Conservation (phyloP, 208 protist species). For the Phytomonas sp. region DNA sequence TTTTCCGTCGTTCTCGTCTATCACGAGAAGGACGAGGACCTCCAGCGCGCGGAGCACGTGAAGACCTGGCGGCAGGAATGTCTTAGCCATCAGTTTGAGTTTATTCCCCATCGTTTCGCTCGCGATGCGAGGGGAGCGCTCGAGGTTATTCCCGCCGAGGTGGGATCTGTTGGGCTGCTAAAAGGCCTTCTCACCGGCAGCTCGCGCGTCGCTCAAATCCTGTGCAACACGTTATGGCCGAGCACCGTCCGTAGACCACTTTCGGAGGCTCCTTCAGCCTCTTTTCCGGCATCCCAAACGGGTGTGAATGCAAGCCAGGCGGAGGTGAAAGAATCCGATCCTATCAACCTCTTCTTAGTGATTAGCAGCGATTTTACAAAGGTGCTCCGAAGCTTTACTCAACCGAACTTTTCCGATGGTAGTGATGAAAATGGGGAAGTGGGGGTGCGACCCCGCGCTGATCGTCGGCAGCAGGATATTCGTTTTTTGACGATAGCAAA, state of each 20-base stretch:
- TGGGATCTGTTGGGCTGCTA: constrained; percentile 26
- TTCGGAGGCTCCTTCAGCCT: not conserved
- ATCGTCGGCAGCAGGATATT: no score
- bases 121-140: not conserved
- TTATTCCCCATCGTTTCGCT: constrained; percentile 8
- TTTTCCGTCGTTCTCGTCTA: not conserved
- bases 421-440: not conserved
- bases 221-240: constrained; percentile 60
- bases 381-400: constrained; percentile 9
- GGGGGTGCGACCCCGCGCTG: not conserved
- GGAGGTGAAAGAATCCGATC: not conserved
- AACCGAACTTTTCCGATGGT: not conserved
- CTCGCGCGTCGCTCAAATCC: constrained; percentile 36
- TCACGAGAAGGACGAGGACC: not conserved
- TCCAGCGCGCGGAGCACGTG: not conserved
- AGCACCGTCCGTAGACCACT: constrained; percentile 7
- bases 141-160: constrained; percentile 10
- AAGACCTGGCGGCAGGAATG: not conserved
- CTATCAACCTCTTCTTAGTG: constrained; percentile 15
- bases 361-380: constrained; percentile 10
- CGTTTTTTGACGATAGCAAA: no score
- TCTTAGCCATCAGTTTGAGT: not conserved
- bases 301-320: not conserved
- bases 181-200: constrained; percentile 27
- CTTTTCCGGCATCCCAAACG: not conserved